Base-by-base conservation (phyloP, 306 rosid species). In the Canavalia gladiata region DNA sequence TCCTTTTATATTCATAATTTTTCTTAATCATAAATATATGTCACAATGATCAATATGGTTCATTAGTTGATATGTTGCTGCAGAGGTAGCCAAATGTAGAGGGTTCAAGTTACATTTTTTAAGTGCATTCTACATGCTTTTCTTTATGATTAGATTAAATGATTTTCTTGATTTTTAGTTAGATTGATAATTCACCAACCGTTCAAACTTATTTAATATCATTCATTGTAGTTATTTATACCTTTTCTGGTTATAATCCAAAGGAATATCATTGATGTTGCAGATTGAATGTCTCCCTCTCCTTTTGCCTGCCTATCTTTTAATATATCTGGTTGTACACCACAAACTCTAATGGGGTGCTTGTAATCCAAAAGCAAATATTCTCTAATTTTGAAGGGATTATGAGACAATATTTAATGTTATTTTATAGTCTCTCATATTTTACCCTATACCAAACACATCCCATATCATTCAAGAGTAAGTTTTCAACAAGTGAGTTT, bases 161-260 rank as follows among this genome's bases (percentile, higher is more conserved):
- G 5, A 64, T 47, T 64, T 64, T 37, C 8, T 11, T 39, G 12
- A 12, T n/a, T 31, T 0, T 4, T 18, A 18, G 59, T 4, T 31
- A n/a, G 42, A 3, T 11, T 60, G 30, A 46, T 13, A 63, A 60
- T 60, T 65, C 71, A n/a, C 71, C 34, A 65, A 65, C 50, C 47
- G 7, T 11, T 41, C 34, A 18, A 39, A 41, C 31, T 6, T 37
- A 0, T 64, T 37, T 64, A 37, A 64, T 31, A 37, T 39, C 66
- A 59, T 29, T 18, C 7, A 31, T 31, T 30, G 67, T 60, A 60
- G 13, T 62, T 47, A 47, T 12, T 62, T 12, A 18, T 62, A 47
- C 12, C 8, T 6, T 11, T 0, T 11, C 28, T 8, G 2, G 0
- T 37, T 33, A 18, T 4, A 0, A 11, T 60, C 41, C 0, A 31